Conservation (phyloP, 1,139 yeast species). For the Kodamaea plutei region DNA sequence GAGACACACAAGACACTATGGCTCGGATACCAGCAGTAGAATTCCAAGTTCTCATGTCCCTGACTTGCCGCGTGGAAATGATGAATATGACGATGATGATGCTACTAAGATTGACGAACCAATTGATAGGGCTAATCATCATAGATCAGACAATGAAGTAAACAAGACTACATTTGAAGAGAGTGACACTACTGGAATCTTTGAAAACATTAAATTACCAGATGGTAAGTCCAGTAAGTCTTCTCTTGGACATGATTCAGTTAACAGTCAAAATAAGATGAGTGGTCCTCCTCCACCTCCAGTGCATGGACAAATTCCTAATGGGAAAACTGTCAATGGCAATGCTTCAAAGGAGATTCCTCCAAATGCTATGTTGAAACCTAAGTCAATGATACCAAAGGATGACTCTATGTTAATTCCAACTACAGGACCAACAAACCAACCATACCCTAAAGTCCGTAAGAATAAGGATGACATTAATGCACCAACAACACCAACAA, state of each 20-base stretch:
- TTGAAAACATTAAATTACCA: slow-evolving; percentile 45
- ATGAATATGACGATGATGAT: slow-evolving; percentile 24
- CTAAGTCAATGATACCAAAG: slow-evolving; percentile 31
- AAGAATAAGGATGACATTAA: slow-evolving; percentile 11
- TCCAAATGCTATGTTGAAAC: slow-evolving; percentile 10
- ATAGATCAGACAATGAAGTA: no score
- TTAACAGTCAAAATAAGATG: not conserved
- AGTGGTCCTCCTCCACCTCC: slow-evolving; percentile 1
- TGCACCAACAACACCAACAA: slow-evolving; percentile 5
- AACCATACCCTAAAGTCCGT: slow-evolving; percentile 28
- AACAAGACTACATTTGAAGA: slow-evolving; percentile 11
- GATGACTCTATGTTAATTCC: slow-evolving; percentile 41
- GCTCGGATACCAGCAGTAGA: slow-evolving; percentile 17
- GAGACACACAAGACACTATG: slow-evolving; percentile 20
- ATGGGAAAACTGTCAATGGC: slow-evolving; percentile 3
- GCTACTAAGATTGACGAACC: slow-evolving; percentile 28
- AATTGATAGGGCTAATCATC: slow-evolving; percentile 13
- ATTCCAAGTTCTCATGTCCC: slow-evolving; percentile 36
- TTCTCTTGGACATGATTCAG: slow-evolving; percentile 6
- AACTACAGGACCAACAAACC: slow-evolving; percentile 8
- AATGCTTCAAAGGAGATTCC: not conserved
- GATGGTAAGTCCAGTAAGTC: slow-evolving; percentile 19
- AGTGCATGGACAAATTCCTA: slow-evolving; percentile 5
- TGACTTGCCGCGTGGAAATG: slow-evolving; percentile 24
- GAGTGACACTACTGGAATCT: slow-evolving; percentile 24